phyloP scores from a whole-genome alignment of 1,139 yeast species.

The Saccharomyces hybrid region DNA sequence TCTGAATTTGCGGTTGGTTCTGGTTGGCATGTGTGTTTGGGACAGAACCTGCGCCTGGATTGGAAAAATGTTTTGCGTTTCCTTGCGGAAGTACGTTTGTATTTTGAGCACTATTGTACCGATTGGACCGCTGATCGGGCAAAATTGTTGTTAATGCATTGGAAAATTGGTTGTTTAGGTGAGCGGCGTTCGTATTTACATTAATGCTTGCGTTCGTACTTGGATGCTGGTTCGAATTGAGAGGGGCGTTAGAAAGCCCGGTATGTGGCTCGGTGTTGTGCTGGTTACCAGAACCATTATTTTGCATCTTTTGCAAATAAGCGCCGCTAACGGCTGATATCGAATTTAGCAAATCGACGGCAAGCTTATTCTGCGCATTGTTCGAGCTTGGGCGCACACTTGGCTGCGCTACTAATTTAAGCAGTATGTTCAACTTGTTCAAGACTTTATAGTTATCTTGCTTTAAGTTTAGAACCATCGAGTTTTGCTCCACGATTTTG shows the following conservation, averaged over 20 bases:
- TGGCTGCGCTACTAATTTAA: conserved; percentile 5
- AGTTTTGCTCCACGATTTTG: conserved; percentile 19
- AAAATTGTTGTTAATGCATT: not conserved
- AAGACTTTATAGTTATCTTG: conserved; percentile 1
- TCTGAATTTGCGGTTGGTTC: not conserved
- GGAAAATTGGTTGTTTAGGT: not conserved
- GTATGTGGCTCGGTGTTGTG: not conserved
- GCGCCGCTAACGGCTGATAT: conserved; percentile 25
- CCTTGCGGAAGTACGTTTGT: not conserved
- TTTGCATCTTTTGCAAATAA: conserved; percentile 16
- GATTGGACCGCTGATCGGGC: not conserved
- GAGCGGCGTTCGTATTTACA: not conserved
- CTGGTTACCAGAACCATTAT: not conserved
- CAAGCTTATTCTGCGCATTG: conserved; percentile 12
- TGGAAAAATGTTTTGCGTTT: not conserved
- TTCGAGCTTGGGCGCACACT: not conserved
- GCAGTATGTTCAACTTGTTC: conserved; percentile 5
- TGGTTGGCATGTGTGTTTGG: not conserved
- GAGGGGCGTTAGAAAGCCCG: conserved; percentile 2
- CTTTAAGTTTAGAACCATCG: conserved; percentile 3
- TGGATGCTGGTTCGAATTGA: not conserved
- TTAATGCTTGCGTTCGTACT: not conserved
- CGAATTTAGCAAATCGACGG: conserved; percentile 25
- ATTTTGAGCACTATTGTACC: not conserved
- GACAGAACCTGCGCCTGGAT: not conserved